Conservation (phyloP, 2,329 filamentous ascomycete species). For the Cephalotrichum gorgonifer region DNA sequence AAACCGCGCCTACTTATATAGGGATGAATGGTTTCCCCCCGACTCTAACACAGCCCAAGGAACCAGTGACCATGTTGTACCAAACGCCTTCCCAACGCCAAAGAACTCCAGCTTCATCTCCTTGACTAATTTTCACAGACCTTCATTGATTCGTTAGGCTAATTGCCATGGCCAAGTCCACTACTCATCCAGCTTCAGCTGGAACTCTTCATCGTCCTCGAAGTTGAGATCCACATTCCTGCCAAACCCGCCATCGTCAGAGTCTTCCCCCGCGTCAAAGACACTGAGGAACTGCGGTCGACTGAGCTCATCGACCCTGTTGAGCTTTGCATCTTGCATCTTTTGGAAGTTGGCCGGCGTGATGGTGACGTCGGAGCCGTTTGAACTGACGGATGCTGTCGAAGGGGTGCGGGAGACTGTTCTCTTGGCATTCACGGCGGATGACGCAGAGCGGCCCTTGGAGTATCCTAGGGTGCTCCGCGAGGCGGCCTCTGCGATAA, state of each 20-base stretch:
- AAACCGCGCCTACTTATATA: no score
- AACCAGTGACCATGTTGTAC: neutral
- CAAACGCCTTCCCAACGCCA: conserved; percentile 1
- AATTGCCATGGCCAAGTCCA: neutral
- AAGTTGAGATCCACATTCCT: conserved; percentile 24
- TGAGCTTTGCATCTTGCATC: neutral
- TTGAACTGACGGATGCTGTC: conserved; percentile 1
- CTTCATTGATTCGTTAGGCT: neutral
- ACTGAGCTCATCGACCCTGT: conserved; percentile 11
- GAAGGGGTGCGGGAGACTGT: conserved; percentile 1
- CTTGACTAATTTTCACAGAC: neutral
- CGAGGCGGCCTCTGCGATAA: conserved; percentile 54
- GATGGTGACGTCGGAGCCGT: conserved; percentile 1
- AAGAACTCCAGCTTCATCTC: neutral
- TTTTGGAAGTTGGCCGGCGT: conserved; percentile 5
- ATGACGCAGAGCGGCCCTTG: conserved; percentile 55
- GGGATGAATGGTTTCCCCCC: no score
- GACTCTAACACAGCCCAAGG: no score
- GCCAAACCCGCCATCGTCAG: conserved; percentile 22
- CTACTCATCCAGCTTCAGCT: conserved; percentile 23
- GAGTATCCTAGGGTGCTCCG: conserved; percentile 78
- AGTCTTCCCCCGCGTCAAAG: conserved; percentile 40
- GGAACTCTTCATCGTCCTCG: conserved; percentile 45
- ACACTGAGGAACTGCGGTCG: conserved; percentile 47
- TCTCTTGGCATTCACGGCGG: conserved; percentile 20